These are phyloP conservation scores for Coffea canephora DNA, from an alignment of 257 asterid species.

Conservation along the genomic window DNA sequence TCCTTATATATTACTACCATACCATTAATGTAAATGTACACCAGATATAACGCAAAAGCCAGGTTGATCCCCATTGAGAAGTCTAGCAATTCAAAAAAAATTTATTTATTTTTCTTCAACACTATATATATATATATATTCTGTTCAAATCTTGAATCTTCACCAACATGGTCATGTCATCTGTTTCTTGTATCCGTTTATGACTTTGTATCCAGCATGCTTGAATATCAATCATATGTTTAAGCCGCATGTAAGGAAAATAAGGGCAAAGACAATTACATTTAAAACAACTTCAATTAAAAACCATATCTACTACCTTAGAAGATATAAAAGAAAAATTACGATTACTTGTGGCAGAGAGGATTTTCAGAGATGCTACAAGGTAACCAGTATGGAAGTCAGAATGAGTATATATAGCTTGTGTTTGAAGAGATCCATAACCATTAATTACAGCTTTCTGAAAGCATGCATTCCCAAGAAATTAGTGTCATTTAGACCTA, in stretches of 20 bases:
- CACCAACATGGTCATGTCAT: background rate
- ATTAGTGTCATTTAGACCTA: background rate
- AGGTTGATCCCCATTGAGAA: background rate
- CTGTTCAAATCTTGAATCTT: background rate
- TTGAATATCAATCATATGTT: background rate
- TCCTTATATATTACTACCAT: no score
- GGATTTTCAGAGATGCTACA: background rate
- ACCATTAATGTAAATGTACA: background rate
- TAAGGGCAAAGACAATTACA: background rate
- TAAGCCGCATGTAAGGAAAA: background rate
- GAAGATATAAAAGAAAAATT: no score
- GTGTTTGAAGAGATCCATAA: background rate
- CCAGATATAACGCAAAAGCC: background rate
- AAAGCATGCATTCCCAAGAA: background rate
- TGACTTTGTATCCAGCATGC: background rate
- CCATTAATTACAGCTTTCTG: background rate
- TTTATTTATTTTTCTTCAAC: no score
- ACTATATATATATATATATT: background rate
- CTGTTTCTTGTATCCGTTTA: background rate
- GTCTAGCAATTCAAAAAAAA: background rate
- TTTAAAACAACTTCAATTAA: no score
- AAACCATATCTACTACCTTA: no score
- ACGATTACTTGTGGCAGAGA: background rate
- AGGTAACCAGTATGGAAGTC: background rate
- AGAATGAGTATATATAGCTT: no score